Conservation (phyloP, 192 early-diverging fungal genomes). For the Rhizoclosmatium sp. region DNA sequence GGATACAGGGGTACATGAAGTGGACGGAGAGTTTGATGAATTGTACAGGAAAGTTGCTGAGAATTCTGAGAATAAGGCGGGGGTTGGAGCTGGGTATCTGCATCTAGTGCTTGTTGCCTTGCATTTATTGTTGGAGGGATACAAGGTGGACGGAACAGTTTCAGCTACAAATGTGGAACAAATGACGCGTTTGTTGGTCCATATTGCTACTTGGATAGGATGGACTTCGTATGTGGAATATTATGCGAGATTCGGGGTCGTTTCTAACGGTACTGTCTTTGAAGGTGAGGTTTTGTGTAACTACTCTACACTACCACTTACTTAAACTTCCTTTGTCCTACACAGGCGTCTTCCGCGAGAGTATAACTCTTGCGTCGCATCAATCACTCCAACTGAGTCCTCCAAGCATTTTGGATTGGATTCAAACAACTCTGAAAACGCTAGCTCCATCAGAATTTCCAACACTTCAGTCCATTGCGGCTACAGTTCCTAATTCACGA, state of each 20-base stretch:
- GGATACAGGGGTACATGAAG: not conserved
- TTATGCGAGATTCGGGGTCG: not conserved
- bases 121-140: not conserved
- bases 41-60: not conserved
- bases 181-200: not conserved
- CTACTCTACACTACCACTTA: too few species aligned
- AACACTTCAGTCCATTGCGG: not conserved
- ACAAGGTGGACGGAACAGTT: not conserved
- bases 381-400: not conserved
- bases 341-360: not conserved
- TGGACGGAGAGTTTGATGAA: not conserved
- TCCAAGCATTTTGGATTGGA: not conserved
- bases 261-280: not conserved
- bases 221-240: not conserved
- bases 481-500: too few species aligned
- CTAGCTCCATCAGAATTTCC: not conserved
- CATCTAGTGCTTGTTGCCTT: not conserved
- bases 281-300: not conserved
- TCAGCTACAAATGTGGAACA: not conserved
- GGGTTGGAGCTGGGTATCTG: not conserved
- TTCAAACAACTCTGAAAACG: not conserved
- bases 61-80: not conserved
- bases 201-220: not conserved
- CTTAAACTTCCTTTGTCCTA: too few species aligned
- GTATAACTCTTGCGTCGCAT: not conserved